A percentile compares a stretch with the other conserved stretches of the same genome.
Conservation (phyloP, 768 basidiomycete genomes). For the Trametes meyenii region DNA sequence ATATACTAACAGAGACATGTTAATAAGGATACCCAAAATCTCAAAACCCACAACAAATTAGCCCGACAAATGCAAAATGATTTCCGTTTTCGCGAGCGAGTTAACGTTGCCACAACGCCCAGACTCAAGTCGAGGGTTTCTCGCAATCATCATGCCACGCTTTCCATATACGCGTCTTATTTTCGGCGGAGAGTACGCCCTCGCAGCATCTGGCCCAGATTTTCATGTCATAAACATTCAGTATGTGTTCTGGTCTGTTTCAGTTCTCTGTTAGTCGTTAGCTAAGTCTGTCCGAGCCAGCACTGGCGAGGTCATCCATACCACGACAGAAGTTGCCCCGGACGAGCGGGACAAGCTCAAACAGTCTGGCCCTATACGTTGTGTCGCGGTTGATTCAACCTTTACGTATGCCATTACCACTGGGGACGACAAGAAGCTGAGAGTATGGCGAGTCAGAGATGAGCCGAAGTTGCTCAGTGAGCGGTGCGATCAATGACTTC, state of each 20-base stretch:
- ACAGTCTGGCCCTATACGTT: slow-evolving; percentile 61
- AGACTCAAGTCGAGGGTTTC: too few relatives aligned
- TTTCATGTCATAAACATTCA: slow-evolving; percentile 59
- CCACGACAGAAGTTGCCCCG: slow-evolving; percentile 41
- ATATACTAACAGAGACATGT: slow-evolving; percentile 19
- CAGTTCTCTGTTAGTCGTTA: slow-evolving; percentile 7
- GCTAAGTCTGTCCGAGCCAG: slow-evolving; percentile 37
- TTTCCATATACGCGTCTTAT: slow-evolving; percentile 21
- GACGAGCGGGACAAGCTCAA: slow-evolving; percentile 38
- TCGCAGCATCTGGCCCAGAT: slow-evolving; percentile 52
- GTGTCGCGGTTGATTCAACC: slow-evolving; percentile 51
- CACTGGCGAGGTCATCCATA: slow-evolving; percentile 52
- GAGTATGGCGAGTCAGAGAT: slow-evolving; percentile 65
- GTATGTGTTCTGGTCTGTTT: slow-evolving; percentile 41
- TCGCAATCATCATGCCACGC: slow-evolving; percentile 9
- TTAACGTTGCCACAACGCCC: too few relatives aligned
- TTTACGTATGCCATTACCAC: slow-evolving; percentile 58
- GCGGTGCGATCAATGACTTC: slow-evolving; percentile 48
- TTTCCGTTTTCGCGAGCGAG: too few relatives aligned
- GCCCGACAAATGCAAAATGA: too few relatives aligned
- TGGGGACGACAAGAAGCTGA: slow-evolving; percentile 82
- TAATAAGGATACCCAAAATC: too few relatives aligned
- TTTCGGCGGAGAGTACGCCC: neutral
- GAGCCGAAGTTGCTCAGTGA: slow-evolving; percentile 57
- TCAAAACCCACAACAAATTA: too few relatives aligned